Evolutionary conservation across 306 rosid species (phyloP), one percentile per base, ranked within the genome.

Genomic region (Lagenaria siceraria): DNA sequence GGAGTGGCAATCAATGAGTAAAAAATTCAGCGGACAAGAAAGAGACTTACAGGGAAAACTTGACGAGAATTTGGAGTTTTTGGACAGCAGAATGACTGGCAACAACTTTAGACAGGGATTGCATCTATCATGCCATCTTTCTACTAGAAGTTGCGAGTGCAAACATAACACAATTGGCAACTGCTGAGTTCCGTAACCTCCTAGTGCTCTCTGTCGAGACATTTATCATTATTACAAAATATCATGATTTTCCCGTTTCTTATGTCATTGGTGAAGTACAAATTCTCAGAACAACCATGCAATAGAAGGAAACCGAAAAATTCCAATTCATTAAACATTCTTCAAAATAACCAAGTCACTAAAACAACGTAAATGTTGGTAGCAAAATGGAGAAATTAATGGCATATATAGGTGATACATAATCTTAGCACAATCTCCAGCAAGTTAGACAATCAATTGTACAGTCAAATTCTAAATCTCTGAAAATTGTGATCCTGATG

Each of bases 381-480:
- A 73, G 56, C 77, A 27, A 73, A 73, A 51, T 73, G 46, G 48
- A 73, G 24, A 73, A 73, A 51, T 51, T 73, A 52, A 73, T 43
- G 55, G 40, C 60, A 31, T 48, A 72, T 72, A 48, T 29, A 27
- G 42, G 24, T 73, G 15, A 48, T 73, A 73, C 77, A 73, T 18
- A 73, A 72, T 72, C 49, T 75, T 35, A 33, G 78, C 66, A 75
- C 63, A 75, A 75, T 75, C 66, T 75, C 21, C 33, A 54, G 52
- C 66, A 75, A 53, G 78, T 75, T 75, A 55, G 78, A 75, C 33
- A 75, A 75, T 75, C 65, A 55, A 35, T 55, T 75, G 78, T 75
- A 75, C 78, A 54, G 61, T 75, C 65, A 55, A 55, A 75, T 75
- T 53, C 78, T 75, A 75, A 42, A 55, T 75, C 64, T 75, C 46